A percentile compares a stretch with the other conserved stretches of the same genome.
These are phyloP conservation scores for Streptanthus diversifolius DNA, from an alignment of 345 rosid species.

Conservation along the genomic window DNA sequence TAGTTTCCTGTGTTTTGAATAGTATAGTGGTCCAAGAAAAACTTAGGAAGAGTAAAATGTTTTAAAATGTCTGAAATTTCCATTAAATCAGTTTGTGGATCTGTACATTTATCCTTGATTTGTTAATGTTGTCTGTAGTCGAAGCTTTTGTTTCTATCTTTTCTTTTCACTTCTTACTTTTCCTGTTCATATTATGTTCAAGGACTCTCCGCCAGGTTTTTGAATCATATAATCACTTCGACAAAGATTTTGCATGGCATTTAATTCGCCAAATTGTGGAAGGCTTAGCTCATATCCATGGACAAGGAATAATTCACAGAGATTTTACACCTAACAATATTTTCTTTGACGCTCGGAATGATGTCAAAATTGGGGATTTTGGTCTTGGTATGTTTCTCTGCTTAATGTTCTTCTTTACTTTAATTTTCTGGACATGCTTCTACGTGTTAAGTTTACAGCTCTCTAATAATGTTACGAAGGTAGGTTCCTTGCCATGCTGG, in stretches of 20 bases:
- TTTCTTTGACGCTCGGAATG: constrained; percentile 92
- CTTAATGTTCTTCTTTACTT: constrained; percentile 20
- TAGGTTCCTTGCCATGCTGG: constrained; percentile 12
- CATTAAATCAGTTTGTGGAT: not conserved
- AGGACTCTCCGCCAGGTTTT: constrained; percentile 90
- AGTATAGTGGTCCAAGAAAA: not conserved
- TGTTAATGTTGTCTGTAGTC: not conserved
- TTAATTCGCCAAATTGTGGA: constrained; percentile 88
- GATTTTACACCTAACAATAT: constrained; percentile 94
- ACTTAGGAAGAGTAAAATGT: not conserved
- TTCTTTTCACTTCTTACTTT: constrained; percentile 13
- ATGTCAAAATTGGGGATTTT: constrained; percentile 93
- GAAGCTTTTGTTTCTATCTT: constrained; percentile 2
- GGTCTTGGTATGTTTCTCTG: constrained; percentile 66
- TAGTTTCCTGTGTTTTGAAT: not conserved
- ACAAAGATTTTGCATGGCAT: constrained; percentile 84
- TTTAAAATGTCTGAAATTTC: not conserved
- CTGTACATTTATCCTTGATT: not conserved
- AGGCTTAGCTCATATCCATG: constrained; percentile 93
- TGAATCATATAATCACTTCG: constrained; percentile 81
- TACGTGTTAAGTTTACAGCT: not conserved
- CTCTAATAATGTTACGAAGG: not conserved
- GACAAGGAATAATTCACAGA: constrained; percentile 96
- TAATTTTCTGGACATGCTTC: not conserved
- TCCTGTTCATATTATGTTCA: constrained; percentile 19